A percentile compares a stretch with the other conserved stretches of the same genome.
These are phyloP conservation scores for Solanum habrochaites DNA, from an alignment of 257 asterid species.

Conservation along the genomic window DNA sequence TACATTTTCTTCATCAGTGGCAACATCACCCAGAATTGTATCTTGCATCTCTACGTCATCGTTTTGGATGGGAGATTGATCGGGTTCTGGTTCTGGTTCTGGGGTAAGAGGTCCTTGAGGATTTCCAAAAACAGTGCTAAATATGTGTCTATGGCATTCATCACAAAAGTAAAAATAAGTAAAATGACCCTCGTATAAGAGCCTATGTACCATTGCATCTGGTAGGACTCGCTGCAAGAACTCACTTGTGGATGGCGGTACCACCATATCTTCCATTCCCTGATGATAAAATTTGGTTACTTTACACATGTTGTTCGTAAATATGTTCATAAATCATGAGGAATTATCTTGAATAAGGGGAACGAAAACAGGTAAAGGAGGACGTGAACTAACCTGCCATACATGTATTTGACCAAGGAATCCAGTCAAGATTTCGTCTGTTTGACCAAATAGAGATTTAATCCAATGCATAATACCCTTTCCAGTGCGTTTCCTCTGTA, in stretches of 20 bases:
- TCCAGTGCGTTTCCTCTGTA: slow-evolving; percentile 32
- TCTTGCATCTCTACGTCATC: slow-evolving; percentile 16
- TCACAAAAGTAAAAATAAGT: slow-evolving; percentile 73
- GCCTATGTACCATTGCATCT: slow-evolving; percentile 74
- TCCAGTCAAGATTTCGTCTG: slow-evolving; percentile 45
- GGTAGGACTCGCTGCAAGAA: slow-evolving; percentile 80
- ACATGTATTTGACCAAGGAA: slow-evolving; percentile 83
- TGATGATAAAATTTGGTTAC: slow-evolving; percentile 1
- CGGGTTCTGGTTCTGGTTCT: not conserved
- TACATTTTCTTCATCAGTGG: slow-evolving; percentile 4
- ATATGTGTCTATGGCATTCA: slow-evolving; percentile 75
- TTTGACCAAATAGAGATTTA: slow-evolving; percentile 46
- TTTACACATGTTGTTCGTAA: not conserved
- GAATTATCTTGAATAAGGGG: not conserved
- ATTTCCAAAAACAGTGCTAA: slow-evolving; percentile 47
- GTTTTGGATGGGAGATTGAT: slow-evolving; percentile 10
- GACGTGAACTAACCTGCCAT: slow-evolving; percentile 74
- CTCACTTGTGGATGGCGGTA: slow-evolving; percentile 81
- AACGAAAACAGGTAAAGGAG: not conserved
- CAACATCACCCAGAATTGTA: slow-evolving; percentile 7
- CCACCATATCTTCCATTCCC: slow-evolving; percentile 78
- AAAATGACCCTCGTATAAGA: slow-evolving; percentile 79
- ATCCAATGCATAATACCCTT: slow-evolving; percentile 59
- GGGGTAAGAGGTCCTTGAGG: slow-evolving; percentile 66
- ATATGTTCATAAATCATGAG: not conserved